Evolutionary conservation across 1,284 basidiomycete species (phyloP).

Genomic region (Kalmanozyma brasiliensis): DNA sequence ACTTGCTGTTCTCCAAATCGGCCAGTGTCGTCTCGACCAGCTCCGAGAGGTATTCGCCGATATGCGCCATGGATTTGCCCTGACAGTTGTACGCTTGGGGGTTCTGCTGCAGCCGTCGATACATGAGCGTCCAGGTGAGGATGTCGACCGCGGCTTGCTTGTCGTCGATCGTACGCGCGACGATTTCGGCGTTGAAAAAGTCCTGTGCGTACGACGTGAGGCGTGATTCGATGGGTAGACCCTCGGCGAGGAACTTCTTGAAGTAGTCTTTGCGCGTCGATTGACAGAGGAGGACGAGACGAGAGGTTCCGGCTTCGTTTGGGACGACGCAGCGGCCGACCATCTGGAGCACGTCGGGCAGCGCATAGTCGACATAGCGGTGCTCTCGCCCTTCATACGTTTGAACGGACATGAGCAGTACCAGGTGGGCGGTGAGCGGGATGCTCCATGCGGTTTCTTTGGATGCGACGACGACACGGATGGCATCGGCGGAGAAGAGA

Average conservation of each 20-base stretch:
- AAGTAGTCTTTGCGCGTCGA: constrained; percentile 95
- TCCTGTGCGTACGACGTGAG: constrained; percentile 77
- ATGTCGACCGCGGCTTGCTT: constrained; percentile 74
- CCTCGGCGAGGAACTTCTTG: constrained; percentile 97
- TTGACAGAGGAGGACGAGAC: constrained; percentile 95
- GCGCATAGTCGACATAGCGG: constrained; percentile 95
- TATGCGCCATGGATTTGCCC: constrained; percentile 61
- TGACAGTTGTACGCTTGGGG: constrained; percentile 68
- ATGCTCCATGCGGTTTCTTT: constrained; percentile 97
- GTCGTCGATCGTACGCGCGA: constrained; percentile 92
- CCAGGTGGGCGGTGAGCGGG: constrained; percentile 93
- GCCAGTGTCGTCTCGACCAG: constrained; percentile 91
- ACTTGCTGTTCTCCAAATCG: constrained; percentile 92
- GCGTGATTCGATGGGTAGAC: constrained; percentile 92
- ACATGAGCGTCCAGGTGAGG: constrained; percentile 94
- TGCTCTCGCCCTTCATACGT: constrained; percentile 76
- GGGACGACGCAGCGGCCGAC: constrained; percentile 92
- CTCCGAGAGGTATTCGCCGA: constrained; percentile 77
- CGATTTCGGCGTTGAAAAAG: constrained; percentile 98
- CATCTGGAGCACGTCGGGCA: constrained; percentile 98
- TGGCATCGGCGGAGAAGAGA: constrained; percentile 92
- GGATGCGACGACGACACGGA: constrained; percentile 91
- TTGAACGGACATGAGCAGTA: constrained; percentile 98
- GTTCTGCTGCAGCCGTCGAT: constrained; percentile 93
- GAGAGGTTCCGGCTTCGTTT: constrained; percentile 75